A percentile compares a stretch with the other conserved stretches of the same genome.
phyloP scores from a whole-genome alignment of 2,329 filamentous ascomycete genomes.

The Cordyceps javanica region DNA sequence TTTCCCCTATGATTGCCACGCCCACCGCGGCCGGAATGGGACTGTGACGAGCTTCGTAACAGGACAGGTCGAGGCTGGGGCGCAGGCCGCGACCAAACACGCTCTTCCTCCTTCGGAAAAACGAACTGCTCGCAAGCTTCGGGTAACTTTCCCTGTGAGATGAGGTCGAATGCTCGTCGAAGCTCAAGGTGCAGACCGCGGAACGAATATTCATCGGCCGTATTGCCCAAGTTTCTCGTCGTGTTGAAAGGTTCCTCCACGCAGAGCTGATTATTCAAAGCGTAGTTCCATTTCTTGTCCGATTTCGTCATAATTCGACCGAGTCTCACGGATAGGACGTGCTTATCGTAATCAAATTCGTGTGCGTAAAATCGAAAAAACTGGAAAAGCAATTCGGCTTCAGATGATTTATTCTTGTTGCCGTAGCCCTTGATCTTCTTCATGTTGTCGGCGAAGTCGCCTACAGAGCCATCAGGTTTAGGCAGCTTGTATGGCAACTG shows the following conservation, averaged over 20 bases:
- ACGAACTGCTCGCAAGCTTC: conserved; percentile 84
- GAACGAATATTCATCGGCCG: conserved; percentile 91
- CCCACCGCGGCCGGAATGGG: conserved; percentile 43
- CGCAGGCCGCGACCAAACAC: conserved; percentile 51
- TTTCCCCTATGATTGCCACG: conserved; percentile 44
- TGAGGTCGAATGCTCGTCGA: conserved; percentile 76
- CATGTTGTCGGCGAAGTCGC: conserved; percentile 82
- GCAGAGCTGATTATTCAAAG: conserved; percentile 76
- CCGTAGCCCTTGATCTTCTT: conserved; percentile 69
- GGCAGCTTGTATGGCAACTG: conserved; percentile 47
- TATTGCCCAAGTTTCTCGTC: conserved; percentile 85
- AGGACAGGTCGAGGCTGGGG: conserved; percentile 49
- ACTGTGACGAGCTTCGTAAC: conserved; percentile 55
- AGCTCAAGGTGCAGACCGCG: conserved; percentile 85
- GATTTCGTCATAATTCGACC: conserved; percentile 73
- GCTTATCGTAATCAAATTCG: conserved; percentile 82
- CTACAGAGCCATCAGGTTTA: conserved; percentile 58
- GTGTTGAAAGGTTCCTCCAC: conserved; percentile 97
- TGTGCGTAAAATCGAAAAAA: conserved; percentile 96
- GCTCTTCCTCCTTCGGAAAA: conserved; percentile 77
- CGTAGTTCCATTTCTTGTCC: conserved; percentile 82
- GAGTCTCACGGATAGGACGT: conserved; percentile 77
- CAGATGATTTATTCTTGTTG: conserved; percentile 68
- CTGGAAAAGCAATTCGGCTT: conserved; percentile 84
- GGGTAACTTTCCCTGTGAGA: conserved; percentile 71